A percentile compares a stretch with the other conserved stretches of the same genome.
These are phyloP conservation scores for Marasmius oreades DNA, from an alignment of 1,284 basidiomycete species.

Conservation along the genomic window DNA sequence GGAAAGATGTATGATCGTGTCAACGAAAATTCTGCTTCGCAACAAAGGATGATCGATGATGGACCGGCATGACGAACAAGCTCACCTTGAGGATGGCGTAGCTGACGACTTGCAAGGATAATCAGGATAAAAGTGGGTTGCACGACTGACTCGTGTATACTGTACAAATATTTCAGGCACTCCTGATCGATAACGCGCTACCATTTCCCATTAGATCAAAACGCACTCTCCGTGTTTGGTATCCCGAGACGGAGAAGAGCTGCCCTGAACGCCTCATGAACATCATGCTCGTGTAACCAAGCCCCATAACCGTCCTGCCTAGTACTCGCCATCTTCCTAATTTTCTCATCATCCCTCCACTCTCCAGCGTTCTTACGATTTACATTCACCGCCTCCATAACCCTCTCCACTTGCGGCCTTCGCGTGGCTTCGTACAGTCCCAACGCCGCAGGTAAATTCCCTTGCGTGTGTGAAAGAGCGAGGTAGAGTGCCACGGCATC, in stretches of 20 bases:
- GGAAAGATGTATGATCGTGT: too few species aligned
- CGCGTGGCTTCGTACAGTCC: constrained; percentile 7
- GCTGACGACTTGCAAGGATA: too few species aligned
- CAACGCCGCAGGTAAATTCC: neutral
- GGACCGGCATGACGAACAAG: too few species aligned
- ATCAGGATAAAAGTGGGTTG: too few species aligned
- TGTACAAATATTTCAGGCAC: too few species aligned
- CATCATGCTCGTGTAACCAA: constrained; percentile 10
- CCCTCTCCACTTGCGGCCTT: neutral
- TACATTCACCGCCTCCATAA: neutral
- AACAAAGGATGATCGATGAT: too few species aligned
- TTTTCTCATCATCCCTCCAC: constrained; percentile 1
- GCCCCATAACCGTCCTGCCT: constrained; percentile 4
- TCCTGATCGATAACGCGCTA: too few species aligned
- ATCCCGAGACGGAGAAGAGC: neutral
- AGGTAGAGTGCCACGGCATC: constrained; percentile 7
- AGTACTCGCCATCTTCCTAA: neutral
- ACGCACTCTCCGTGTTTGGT: too few species aligned
- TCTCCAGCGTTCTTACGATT: neutral
- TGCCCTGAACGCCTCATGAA: constrained; percentile 3
- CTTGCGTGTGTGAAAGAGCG: constrained; percentile 1
- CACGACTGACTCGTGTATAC: too few species aligned
- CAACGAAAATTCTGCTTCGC: too few species aligned
- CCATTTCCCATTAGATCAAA: too few species aligned
- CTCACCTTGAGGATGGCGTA: too few species aligned